Base-by-base conservation (phyloP, 2,329 filamentous ascomycete genomes). In the Cercospora beticola region DNA sequence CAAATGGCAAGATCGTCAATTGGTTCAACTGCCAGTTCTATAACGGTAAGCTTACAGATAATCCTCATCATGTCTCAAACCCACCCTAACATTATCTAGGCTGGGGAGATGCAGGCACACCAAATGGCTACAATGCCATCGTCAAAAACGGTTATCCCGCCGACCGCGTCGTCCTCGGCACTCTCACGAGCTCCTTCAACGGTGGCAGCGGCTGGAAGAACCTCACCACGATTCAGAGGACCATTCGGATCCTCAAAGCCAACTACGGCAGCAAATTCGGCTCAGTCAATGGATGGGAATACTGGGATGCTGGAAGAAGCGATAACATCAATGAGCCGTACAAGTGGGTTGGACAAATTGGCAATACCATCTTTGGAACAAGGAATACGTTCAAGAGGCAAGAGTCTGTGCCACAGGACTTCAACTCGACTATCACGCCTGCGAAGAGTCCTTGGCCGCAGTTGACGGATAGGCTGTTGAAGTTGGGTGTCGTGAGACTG, bases 21-120 rank as follows among this genome's bases (percentile, higher is more conserved):
- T 77, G 74, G 75, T 77, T 73, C 64, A 76, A 76, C 33, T 70
- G 70, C 5, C 74, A 76, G 40, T 75, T 74, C 70, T 76, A 76
- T 62, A 62, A 62, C 28, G 60, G 60, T 74, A 69, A 36, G 26
- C 31, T n/a, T 8, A 21, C n/a, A 16, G 52, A 69, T 18, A 73
- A 74, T 65, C n/a, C 14, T n/a, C 12, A 10, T 33, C 31, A 18
- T 10, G 28, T 10, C 28, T 7, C 23, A 10, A 21, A 33, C 9
- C 26, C 5, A 7, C 31, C n/a, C 28, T 62, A 49, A 40, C 18
- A 28, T 46, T 75, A 72, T 67, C 71, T 72, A 59, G 75, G 75
- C 60, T 76, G 74, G 73, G 76, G 75, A 36, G 72, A 76, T 58
- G 72, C 72, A 26, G 71, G 71, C 57, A 69, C 67, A 12, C 57